A percentile compares a stretch with the other conserved stretches of the same genome.
Evolutionary conservation across 2,329 filamentous ascomycete species (phyloP).

Genomic region (Colletotrichum abscissum): DNA sequence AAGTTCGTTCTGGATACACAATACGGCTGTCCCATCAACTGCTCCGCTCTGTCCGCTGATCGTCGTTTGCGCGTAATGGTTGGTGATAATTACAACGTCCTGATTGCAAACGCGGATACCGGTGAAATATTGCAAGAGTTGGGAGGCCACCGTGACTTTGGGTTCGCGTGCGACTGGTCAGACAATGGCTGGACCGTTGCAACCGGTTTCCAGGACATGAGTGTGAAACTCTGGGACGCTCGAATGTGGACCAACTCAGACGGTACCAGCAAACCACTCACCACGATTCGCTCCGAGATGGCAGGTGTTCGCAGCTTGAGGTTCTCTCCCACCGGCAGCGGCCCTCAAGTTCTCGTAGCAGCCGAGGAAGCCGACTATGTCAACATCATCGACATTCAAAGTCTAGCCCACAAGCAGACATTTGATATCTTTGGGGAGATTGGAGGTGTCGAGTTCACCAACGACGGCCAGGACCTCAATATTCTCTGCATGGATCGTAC

Average conservation of each 20-base stretch:
- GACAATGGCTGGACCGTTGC: conserved; percentile 81
- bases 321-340: conserved; percentile 79
- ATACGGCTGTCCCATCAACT: conserved; percentile 76
- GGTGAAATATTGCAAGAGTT: conserved; percentile 69
- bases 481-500: conserved; percentile 74
- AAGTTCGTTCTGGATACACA: conserved; percentile 63
- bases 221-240: conserved; percentile 81
- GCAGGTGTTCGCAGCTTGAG: conserved; percentile 75
- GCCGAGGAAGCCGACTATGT: conserved; percentile 82
- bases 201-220: conserved; percentile 81
- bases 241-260: conserved; percentile 71
- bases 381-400: conserved; percentile 76
- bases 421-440: conserved; percentile 82
- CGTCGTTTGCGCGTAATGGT: conserved; percentile 78
- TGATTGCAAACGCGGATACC: conserved; percentile 77
- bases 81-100: conserved; percentile 73
- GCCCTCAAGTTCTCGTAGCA: conserved; percentile 73
- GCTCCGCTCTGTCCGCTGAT: conserved; percentile 78
- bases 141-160: conserved; percentile 74
- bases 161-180: conserved; percentile 84
- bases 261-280: conserved; percentile 59
- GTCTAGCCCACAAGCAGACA: conserved; percentile 73
- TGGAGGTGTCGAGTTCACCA: conserved; percentile 74
- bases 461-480: conserved; percentile 75
- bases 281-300: conserved; percentile 72